These are phyloP conservation scores for Cladosporium sp. DNA, from an alignment of 2,329 filamentous ascomycete species.

Conservation along the genomic window DNA sequence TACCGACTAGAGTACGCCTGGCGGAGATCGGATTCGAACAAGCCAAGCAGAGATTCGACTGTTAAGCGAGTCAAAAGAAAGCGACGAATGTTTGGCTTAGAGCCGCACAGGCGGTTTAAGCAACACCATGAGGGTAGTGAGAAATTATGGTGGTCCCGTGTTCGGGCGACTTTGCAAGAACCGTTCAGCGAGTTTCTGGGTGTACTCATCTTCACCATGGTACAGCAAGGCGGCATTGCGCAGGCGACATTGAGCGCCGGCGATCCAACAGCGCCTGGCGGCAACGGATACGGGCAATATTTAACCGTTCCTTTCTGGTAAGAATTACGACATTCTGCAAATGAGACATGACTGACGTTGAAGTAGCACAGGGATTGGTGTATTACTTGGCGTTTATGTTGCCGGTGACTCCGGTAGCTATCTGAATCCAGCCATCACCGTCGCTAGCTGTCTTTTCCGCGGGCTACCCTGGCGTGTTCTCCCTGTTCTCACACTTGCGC, in stretches of 20 bases:
- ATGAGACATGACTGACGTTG: not conserved
- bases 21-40: not conserved
- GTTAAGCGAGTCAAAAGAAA: not conserved
- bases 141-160: slow-evolving; percentile 1
- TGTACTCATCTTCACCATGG: not conserved
- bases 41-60: not conserved
- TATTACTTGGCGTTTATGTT: slow-evolving; percentile 7
- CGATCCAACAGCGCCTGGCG: slow-evolving; percentile 2
- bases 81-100: not conserved
- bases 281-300: slow-evolving; percentile 5
- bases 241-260: slow-evolving; percentile 1
- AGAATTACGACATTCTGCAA: not conserved
- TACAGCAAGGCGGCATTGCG: not conserved
- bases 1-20: not conserved
- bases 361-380: not conserved
- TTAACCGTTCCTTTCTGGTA: slow-evolving; percentile 1
- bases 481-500: slow-evolving; percentile 59
- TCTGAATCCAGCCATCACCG: slow-evolving; percentile 57
- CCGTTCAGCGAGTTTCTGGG: slow-evolving; percentile 7
- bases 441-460: slow-evolving; percentile 63
- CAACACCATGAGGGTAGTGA: not conserved
- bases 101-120: not conserved
- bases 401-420: slow-evolving; percentile 7
- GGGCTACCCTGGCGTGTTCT: slow-evolving; percentile 64
- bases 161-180: slow-evolving; percentile 3